Base-by-base conservation (phyloP, 169 alveolate species). In the Plasmodium chabaudi region DNA sequence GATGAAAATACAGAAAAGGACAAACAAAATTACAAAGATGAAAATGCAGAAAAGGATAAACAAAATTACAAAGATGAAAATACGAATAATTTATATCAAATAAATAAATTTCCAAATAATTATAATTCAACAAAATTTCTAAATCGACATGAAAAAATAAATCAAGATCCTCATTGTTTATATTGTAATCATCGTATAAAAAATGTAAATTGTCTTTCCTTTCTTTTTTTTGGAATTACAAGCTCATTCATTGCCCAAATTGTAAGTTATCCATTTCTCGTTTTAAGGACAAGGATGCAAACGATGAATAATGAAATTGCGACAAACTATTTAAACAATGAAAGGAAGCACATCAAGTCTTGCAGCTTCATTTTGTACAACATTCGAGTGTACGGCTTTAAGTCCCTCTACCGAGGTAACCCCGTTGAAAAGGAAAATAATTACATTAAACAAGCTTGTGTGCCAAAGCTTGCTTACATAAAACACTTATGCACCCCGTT, bases 191-290 rank as follows among this genome's bases (percentile, higher is more conserved):
- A 77, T 77, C 77, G 88, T 12, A 68, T 77, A 46, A 77, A 77
- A 53, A 77, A 77, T 56, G 79, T 77, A 15, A 77, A 77, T 5
- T 77, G 88, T 44, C 17, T 77, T 21, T 63, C 88, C 0, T 77
- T 77, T 69, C 59, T 77, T 12, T 77, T 77, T 63, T 77, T 77
- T 51, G 88, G 88, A 5, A 77, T 77, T 34, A 64, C 88, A 12
- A 77, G 88, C 21, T 77, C 88, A 7, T 77, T 77, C 46, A 77
- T 77, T 21, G 88, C 88, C 0, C 88, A 77, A 39, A 63, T 77
- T 13, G 88, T 77, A 1, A 77, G 88, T 25, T 77, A 77, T 21
- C 88, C 88, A 6, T 77, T 77, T 64, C 75, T 77, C 21, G 88
- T 77, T 17, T 51, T 77, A 57, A 55, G 88, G 4, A 77, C 88